Base-by-base conservation (phyloP, 2,329 filamentous ascomycete species). In the Penicillium aurantiogriseum region DNA sequence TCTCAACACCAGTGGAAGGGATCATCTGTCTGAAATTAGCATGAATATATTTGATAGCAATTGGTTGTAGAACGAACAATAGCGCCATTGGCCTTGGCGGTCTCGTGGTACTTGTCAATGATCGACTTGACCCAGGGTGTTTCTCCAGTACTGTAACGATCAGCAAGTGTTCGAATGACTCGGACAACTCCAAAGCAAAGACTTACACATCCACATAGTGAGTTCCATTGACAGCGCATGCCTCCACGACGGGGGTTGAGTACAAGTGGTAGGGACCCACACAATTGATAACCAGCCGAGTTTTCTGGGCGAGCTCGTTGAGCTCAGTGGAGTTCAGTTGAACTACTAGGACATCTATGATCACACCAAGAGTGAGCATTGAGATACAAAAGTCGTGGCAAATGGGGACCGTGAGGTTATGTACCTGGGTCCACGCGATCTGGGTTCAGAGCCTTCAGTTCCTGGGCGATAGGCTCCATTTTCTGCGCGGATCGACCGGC, bases 401-500 rank as follows among this genome's bases (percentile, higher is more conserved):
- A 15, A 17, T 17, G 19, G 10, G 8, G 11, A 35, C 25, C 23
- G 9, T 21, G 52, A 40, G 35, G 15, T 21, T 40, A 31, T 42
- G 67, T 82, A 90, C 88, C 85, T 69, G 92, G 91, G 52, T 84
- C 82, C 36, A 78, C 69, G 52, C 92, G 87, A 72, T 95, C 87
- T 2, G 86, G 80, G 70, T 89, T 89, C 57, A 89, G 68, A 56
- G 77, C 71, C 66, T 86, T 85, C 71, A 92, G 82, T 54, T 90
- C 85, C 51, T 85, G 79, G 8, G 86, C 85, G 11, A 97, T 75
- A 40, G 77, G 76, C 63, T 88, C 83, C 5, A 97, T 82, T 74
- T 96, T 96, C 48, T 81, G 78, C 48, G 82, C 78, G n/a, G 90
- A 92, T 27, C 92, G 88, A 31, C 92, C 92, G 45, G 91, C 90